Base-by-base conservation (phyloP, 495 filamentous ascomycete species). In the Chaetomidium leptoderma region DNA sequence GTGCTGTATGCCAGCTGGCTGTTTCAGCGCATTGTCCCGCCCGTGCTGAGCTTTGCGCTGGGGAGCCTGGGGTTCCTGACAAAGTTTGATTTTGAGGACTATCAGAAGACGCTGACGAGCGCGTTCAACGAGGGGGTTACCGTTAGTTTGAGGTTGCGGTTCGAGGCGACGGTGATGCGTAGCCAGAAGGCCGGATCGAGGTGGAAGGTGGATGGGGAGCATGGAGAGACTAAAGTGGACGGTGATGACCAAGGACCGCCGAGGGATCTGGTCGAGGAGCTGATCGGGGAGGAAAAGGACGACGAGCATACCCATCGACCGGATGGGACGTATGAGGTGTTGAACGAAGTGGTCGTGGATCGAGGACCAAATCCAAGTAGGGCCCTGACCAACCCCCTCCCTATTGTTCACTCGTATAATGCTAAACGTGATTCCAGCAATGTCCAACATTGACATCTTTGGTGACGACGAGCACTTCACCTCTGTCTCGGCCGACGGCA, bases 381-480 rank as follows among this genome's bases (percentile, higher is more conserved):
- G 85, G 61, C 53, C 55, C 27, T 59, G n/a, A n/a, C n/a, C 61
- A 32, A 13, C 19, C 21, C 8, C 23, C 23, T 21, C 19, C 57
- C 54, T 37, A 4, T 45, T 33, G 24, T 27, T 5, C 57, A 51
- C 46, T 11, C 17, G 32, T 19, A 46, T 27, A 10, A 0, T 19
- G 64, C 63, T 58, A 60, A 52, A 45, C 24, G 6, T 23, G 11
- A 50, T 13, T 33, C 26, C 27, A 89, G 89, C 87, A 59, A 91
- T 95, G 90, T 90, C 88, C 54, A 79, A 83, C 46, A 91, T 88
- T 37, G 91, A 95, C 66, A 76, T 98, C 33, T 97, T 97, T 66
- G 95, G 95, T 39, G 95, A 97, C 66, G 89, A 96, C 66, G 90
- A 96, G 64, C 89, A 96, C 73, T 92, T 92, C 73, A 95, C 90